Conservation (phyloP, 2,329 filamentous ascomycete genomes). For the Penicillium sclerotigenum region DNA sequence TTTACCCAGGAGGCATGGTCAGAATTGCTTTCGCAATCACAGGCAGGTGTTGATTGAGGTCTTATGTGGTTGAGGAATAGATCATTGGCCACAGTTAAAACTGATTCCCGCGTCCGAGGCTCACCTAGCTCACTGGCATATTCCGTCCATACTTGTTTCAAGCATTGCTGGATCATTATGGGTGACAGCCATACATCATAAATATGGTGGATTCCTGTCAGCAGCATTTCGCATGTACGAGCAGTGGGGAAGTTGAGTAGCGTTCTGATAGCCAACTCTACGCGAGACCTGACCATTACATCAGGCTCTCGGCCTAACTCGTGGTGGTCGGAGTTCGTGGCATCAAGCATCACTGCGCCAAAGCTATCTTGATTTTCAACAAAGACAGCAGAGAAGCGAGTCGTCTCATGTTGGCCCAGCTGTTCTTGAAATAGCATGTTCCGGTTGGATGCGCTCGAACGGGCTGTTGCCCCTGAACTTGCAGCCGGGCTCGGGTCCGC, state of each 20-base stretch:
- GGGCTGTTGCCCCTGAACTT: not conserved
- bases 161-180: not conserved
- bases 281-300: not conserved
- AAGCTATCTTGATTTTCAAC: not conserved
- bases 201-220: not conserved
- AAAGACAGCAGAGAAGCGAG: not conserved
- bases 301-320: not conserved
- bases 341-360: not conserved
- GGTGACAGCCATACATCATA: not conserved
- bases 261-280: not conserved
- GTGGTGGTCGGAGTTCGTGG: not conserved
- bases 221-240: not conserved
- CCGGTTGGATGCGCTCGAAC: not conserved
- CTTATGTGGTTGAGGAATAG: not conserved
- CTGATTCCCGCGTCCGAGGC: not conserved
- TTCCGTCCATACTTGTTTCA: slow-evolving; percentile 1
- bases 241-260: not conserved
- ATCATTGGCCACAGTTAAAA: not conserved
- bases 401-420: not conserved
- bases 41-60: not conserved
- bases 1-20: not conserved
- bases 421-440: not conserved
- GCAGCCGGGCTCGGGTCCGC: not conserved
- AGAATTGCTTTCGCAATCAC: not conserved
- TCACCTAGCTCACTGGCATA: not conserved